Evolutionary conservation across 2,329 filamentous ascomycete genomes (phyloP).

Genomic region (Graphilbum ipis-grandicollis): DNA sequence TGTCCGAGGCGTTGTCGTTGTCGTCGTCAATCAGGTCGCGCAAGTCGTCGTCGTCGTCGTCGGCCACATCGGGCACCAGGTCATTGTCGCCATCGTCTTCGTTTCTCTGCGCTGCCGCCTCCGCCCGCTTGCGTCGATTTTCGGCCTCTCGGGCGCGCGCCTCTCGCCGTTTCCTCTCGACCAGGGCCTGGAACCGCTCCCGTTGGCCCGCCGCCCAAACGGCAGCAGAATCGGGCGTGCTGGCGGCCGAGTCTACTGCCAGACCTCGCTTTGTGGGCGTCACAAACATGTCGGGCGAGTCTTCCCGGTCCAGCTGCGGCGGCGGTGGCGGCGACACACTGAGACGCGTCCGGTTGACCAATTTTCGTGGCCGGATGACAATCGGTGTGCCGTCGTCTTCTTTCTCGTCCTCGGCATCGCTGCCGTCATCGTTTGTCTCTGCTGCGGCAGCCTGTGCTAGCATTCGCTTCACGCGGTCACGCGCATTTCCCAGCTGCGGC

Average conservation of each 20-base stretch:
- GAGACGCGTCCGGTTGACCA: constrained; percentile 9
- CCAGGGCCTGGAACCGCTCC: constrained; percentile 51
- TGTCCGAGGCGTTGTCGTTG: constrained; percentile 32
- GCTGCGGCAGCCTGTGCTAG: constrained; percentile 16
- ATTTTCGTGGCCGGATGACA: constrained; percentile 19
- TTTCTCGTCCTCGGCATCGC: constrained; percentile 12
- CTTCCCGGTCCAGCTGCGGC: constrained; percentile 10
- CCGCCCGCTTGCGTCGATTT: constrained; percentile 25
- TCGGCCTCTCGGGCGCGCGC: constrained; percentile 48
- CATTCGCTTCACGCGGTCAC: constrained; percentile 26
- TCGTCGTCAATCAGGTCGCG: no score
- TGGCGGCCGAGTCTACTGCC: constrained; percentile 8
- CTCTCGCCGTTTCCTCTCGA: constrained; percentile 58
- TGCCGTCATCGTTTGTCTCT: constrained; percentile 5
- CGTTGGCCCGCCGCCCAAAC: constrained; percentile 22
- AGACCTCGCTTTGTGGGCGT: constrained; percentile 24
- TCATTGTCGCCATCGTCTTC: constrained; percentile 21
- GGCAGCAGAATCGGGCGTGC: constrained; percentile 27
- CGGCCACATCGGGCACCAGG: constrained; percentile 17
- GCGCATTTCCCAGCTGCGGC: constrained; percentile 17
- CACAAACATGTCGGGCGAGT: constrained; percentile 39
- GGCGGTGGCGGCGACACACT: neutral
- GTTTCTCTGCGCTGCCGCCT: constrained; percentile 13
- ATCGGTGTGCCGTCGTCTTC: constrained; percentile 20
- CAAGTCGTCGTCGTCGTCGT: no score